Conservation (phyloP, 164 flowering plant genomes). For the Chimonanthus praecox region DNA sequence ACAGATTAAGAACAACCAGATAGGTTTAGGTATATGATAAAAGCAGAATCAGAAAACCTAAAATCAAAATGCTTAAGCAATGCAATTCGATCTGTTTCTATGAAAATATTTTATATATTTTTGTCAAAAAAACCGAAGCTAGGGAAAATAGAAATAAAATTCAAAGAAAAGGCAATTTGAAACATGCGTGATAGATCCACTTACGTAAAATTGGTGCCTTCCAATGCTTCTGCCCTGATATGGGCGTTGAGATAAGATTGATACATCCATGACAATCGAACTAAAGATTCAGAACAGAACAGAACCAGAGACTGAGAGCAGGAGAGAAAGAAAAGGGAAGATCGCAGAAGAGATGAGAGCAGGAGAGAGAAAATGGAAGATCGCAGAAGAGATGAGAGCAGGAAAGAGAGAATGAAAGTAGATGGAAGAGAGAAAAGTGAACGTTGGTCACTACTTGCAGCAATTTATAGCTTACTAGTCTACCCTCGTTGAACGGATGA, state of each 20-base stretch:
- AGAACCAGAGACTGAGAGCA: not conserved
- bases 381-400: too few species aligned
- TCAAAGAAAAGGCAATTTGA: not conserved
- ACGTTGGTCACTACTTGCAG: too few species aligned
- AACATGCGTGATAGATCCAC: not conserved
- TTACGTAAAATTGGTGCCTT: constrained; percentile 11
- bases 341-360: too few species aligned
- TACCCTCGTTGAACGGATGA: too few species aligned
- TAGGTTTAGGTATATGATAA: not conserved
- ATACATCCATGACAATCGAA: constrained; percentile 47
- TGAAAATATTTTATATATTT: too few species aligned
- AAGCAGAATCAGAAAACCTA: too few species aligned
- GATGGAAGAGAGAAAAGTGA: too few species aligned
- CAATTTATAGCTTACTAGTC: too few species aligned
- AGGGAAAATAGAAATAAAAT: not conserved
- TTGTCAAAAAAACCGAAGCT: too few species aligned
- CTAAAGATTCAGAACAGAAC: constrained; percentile 4
- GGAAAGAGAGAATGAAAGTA: too few species aligned
- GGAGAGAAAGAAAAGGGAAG: not conserved
- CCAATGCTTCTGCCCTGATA: constrained; percentile 37
- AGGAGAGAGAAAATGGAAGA: too few species aligned
- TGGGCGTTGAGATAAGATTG: constrained; percentile 31
- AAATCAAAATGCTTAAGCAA: not conserved
- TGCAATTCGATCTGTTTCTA: too few species aligned
- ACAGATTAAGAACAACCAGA: not conserved